These are phyloP conservation scores for Logfia minima DNA, from an alignment of 129 eudicot species.

Conservation along the genomic window DNA sequence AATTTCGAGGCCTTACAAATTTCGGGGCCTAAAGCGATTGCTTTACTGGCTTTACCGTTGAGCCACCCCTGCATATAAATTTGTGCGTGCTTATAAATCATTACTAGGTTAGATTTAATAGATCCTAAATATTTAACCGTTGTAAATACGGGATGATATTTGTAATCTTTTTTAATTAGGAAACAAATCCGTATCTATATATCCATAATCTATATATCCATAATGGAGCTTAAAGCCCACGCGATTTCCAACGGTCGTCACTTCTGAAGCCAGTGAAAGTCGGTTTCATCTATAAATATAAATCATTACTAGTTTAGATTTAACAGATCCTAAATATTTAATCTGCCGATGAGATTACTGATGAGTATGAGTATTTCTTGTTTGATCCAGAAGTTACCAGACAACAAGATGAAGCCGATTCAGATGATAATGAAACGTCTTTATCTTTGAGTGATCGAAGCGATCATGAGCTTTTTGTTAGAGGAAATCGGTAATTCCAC, in stretches of 20 bases:
- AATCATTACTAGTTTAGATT: too few species aligned
- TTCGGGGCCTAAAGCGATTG: too few species aligned
- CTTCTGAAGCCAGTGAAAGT: conserved; percentile 25
- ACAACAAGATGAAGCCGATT: conserved; percentile 55
- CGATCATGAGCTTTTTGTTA: conserved; percentile 81
- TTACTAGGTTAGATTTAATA: too few species aligned
- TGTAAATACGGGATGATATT: too few species aligned
- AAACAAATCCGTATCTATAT: too few species aligned
- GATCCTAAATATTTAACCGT: too few species aligned
- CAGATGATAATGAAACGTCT: conserved; percentile 33
- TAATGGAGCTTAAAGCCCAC: not conserved
- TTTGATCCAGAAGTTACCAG: conserved; percentile 67
- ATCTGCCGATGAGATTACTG: conserved; percentile 50
- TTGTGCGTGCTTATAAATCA: too few species aligned
- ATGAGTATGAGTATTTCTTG: conserved; percentile 61
- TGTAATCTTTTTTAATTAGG: too few species aligned
- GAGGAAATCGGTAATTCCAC: conserved; percentile 71
- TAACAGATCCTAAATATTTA: conserved; percentile 19
- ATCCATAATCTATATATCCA: too few species aligned
- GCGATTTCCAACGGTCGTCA: not conserved
- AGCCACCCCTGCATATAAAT: too few species aligned
- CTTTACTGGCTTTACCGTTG: too few species aligned
- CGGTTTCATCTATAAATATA: conserved; percentile 26
- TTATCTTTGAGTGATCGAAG: conserved; percentile 46
- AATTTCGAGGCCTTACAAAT: too few species aligned